phyloP scores from a whole-genome alignment of 306 rosid species.

The Luffa aegyptiaca region DNA sequence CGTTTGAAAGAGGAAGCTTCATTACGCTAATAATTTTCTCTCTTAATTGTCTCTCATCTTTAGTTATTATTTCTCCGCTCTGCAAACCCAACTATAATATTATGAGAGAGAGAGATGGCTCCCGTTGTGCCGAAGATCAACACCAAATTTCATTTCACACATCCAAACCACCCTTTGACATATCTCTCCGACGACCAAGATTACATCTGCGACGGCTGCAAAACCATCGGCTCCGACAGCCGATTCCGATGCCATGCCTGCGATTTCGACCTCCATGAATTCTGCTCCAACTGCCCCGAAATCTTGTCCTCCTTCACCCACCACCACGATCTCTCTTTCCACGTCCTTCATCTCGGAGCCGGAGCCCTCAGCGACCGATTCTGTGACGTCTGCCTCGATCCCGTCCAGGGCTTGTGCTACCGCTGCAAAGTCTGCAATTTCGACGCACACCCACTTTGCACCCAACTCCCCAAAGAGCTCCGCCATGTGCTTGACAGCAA shows the following conservation, averaged over 20 bases:
- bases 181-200: neutral
- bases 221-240: neutral
- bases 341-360: neutral
- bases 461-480: neutral
- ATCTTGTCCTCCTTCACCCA: neutral
- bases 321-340: neutral
- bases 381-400: slow-evolving; percentile 1
- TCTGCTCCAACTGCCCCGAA: slow-evolving; percentile 16
- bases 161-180: neutral
- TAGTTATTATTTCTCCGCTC: neutral
- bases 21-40: too few relatives aligned
- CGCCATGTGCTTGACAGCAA: neutral
- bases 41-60: too few relatives aligned
- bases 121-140: neutral
- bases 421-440: slow-evolving; percentile 13
- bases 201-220: slow-evolving; percentile 2
- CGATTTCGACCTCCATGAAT: slow-evolving; percentile 15
- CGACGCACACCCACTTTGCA: slow-evolving; percentile 17
- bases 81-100: neutral
- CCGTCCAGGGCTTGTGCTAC: slow-evolving; percentile 4
- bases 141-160: slow-evolving; percentile 1
- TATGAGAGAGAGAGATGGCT: neutral
- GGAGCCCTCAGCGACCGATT: neutral
- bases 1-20: too few relatives aligned
- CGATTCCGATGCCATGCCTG: slow-evolving; percentile 16